Base-by-base conservation (phyloP, 2,329 filamentous ascomycete species). In the Penicillium glabrum region DNA sequence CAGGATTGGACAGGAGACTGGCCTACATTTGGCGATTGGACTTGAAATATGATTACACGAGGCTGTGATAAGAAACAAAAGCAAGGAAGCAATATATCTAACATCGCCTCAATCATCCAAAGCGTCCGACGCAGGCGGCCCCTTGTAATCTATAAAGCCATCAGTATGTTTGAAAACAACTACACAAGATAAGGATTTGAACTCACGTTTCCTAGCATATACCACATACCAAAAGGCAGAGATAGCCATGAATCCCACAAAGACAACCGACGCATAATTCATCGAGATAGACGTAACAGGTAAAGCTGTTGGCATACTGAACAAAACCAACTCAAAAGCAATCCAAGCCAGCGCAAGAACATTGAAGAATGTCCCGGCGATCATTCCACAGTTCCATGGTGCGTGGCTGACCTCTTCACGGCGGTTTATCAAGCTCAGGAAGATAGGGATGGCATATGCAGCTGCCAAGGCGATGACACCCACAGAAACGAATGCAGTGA, bases 201-300 rank as follows among this genome's bases (percentile, higher is more conserved):
- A 72, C 75, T 68, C 67, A 82, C 82, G 76, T 70, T 80, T 83
- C 49, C 77, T 73, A 46, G 81, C 82, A 70, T 82, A 78, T 7
- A 80, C 62, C 0, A 70, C 62, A 76, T 90, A 91, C 87, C 87
- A 91, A 6, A 75, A 72, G 5, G 78, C 79, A 1, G 88, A 83
- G 58, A 90, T 79, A 43, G 78, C 53, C 57, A 83, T 81, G 60
- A 89, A 87, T 10, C 79, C 86, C 23, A 87, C 82, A 66, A 90
- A 89, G 16, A 91, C 88, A 37, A 86, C 88, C 7, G 85, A 85
- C 0, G 87, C 87, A 74, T 89, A 91, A 79, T 91, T 91, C 79
- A 90, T 87, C 33, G 78, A 79, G 8, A 72, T 68, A 1, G 80
- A 71, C 0, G 80, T 81, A 31, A 88, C 85, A 11, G 87, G 87